Conservation (phyloP, 495 filamentous ascomycete species). For the Trichoderma orchidacearum region DNA sequence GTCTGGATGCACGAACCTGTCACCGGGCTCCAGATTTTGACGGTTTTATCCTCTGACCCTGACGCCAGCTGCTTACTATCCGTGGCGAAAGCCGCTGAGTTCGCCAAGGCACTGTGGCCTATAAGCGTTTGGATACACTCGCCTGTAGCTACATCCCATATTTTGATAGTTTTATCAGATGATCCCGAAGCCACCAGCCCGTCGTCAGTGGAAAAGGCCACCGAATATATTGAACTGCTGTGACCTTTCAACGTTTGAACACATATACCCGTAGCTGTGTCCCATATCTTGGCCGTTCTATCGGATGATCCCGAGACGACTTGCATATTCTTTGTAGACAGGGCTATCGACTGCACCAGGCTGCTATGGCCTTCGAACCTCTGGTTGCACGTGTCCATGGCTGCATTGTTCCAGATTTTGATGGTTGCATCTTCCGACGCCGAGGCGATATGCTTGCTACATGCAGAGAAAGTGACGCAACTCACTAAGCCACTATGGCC, state of each 20-base stretch:
- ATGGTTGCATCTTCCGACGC: neutral
- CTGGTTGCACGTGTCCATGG: neutral
- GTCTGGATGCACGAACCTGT: neutral
- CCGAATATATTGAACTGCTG: neutral
- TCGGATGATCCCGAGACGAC: neutral
- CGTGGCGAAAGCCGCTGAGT: neutral
- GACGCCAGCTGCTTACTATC: neutral
- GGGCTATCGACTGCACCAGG: neutral
- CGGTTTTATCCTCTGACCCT: neutral
- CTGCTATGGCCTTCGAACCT: neutral
- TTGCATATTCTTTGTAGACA: neutral
- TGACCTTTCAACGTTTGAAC: conserved; percentile 9
- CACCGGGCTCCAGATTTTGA: neutral
- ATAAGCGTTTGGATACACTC: neutral
- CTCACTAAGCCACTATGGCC: conserved; percentile 1
- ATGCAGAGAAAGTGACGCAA: conserved; percentile 6
- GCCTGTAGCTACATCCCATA: conserved; percentile 3
- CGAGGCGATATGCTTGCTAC: conserved; percentile 10
- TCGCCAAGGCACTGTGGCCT: neutral
- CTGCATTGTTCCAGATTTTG: neutral
- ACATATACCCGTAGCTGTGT: conserved; percentile 9
- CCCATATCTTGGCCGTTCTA: conserved; percentile 10
- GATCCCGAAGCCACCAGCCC: conserved; percentile 6
- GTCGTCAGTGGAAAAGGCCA: conserved; percentile 5
- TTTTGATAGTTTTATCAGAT: neutral